Base-by-base conservation (phyloP, 2,329 filamentous ascomycete genomes). In the Aureobasidium lini region DNA sequence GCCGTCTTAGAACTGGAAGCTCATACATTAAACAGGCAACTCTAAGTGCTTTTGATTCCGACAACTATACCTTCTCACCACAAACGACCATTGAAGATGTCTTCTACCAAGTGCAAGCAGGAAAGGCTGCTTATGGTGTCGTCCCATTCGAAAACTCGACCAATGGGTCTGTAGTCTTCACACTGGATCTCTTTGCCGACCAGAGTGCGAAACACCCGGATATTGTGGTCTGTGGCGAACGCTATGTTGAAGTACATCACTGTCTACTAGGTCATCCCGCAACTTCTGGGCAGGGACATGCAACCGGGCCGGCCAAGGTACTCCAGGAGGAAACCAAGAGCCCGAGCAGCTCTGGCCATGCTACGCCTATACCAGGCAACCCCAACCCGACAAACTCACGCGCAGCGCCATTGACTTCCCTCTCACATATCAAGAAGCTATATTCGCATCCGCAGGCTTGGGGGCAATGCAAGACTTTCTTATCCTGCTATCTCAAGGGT, bases 371-470 rank as follows among this genome's bases (percentile, higher is more conserved):
- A 9, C 71, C 70, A 13, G 37, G 43, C 40, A 31, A 54, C 50
- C 47, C 59, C 13, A 59, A 43, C 11, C 58, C 61, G 7, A 39
- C 16, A 31, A 44, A 40, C 32, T 56, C 57, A 16, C 28, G 37
- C n/a, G 72, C 76, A 40, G 73, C 73, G 63, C 83, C 85, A 3
- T 66, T 81, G 40, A 67, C 70, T 54, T 75, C 76, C 63, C 73
- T 92, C 62, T 73, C 76, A 59, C 79, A 87, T 66, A 81, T 97
- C 67, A 82, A 80, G 66, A 86, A 87, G 68, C 74, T 99, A 42
- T 95, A 96, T 76, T 94, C 90, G 28, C 94, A 99, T 73, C 92
- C 93, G 9, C 94, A 99, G 74, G 94, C 91, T 31, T 96, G 94
- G 79, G 91, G 91, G 29, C 94, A 99, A 75, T 96, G 92, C 73